phyloP scores from a whole-genome alignment of 2,329 filamentous ascomycete genomes.

The Alternaria brassicae region DNA sequence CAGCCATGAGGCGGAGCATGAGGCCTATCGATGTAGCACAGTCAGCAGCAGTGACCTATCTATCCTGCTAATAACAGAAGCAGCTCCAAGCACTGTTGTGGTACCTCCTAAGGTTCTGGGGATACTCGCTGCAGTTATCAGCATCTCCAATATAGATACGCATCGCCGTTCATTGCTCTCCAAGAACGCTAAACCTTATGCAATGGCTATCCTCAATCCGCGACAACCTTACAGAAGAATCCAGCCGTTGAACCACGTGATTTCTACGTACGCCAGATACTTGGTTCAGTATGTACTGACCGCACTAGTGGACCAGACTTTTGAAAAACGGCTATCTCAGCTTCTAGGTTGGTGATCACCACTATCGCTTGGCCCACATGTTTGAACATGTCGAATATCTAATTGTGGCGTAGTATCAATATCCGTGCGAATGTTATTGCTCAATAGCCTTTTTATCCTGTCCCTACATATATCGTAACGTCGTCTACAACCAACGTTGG shows the following conservation, averaged over 20 bases:
- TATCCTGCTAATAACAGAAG: background rate
- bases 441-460: background rate
- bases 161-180: background rate
- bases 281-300: background rate
- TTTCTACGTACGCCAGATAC: background rate
- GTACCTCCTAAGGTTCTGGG: background rate
- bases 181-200: background rate
- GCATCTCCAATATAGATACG: background rate
- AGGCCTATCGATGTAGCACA: background rate
- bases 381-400: background rate
- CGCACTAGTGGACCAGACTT: slow-evolving; percentile 8
- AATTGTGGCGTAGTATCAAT: background rate
- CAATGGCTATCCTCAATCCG: background rate
- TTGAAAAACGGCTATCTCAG: background rate
- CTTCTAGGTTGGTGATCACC: background rate
- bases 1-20: background rate
- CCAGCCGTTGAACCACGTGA: background rate
- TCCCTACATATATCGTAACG: background rate
- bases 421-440: background rate
- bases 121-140: background rate
- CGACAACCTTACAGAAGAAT: background rate
- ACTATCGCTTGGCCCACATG: background rate
- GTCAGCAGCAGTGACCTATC: background rate
- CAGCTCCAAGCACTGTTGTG: background rate
- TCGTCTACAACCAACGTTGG: background rate